phyloP scores from a whole-genome alignment of 768 basidiomycete genomes.

The Suillus subluteus region DNA sequence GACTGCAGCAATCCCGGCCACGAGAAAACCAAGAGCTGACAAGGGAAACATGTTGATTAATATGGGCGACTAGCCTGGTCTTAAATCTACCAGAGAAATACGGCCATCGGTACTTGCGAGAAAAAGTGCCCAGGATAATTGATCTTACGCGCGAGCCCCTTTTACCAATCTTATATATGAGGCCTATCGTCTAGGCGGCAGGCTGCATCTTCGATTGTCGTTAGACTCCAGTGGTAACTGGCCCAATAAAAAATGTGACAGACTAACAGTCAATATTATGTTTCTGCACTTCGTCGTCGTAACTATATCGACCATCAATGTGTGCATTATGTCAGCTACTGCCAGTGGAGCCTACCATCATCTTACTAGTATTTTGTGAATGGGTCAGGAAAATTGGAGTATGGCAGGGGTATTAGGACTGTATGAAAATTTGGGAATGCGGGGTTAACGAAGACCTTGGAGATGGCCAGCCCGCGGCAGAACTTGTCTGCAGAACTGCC shows the following conservation, averaged over 20 bases:
- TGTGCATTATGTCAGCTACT: background rate
- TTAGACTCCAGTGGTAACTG: background rate
- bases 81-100: background rate
- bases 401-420: background rate
- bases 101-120: background rate
- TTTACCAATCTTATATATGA: background rate
- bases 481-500: background rate
- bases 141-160: background rate
- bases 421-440: background rate
- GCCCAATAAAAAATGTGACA: background rate
- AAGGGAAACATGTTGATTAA: conserved; percentile 14
- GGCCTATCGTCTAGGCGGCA: background rate
- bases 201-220: background rate
- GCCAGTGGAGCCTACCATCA: background rate
- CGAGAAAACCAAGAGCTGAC: conserved; percentile 22
- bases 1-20: conserved; percentile 19
- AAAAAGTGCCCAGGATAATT: background rate
- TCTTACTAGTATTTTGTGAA: background rate
- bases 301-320: conserved; percentile 1
- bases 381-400: background rate
- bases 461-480: background rate
- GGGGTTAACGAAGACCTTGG: background rate
- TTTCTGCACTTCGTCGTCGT: background rate
- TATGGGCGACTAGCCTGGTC: background rate
- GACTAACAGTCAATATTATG: background rate